These are phyloP conservation scores for Salix koriyanagi DNA, from an alignment of 345 rosid genomes.

Conservation along the genomic window DNA sequence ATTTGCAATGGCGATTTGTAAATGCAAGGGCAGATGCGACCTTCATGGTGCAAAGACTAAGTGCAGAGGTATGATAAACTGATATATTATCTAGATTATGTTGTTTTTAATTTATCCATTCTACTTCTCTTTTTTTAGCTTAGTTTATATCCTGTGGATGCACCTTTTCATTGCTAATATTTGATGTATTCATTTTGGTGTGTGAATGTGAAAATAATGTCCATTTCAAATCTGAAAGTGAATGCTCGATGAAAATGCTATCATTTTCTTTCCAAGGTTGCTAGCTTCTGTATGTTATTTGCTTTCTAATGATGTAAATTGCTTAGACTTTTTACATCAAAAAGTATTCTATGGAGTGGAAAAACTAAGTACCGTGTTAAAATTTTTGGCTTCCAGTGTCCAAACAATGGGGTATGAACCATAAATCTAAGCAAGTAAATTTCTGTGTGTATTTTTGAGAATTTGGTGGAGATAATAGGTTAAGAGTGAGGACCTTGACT, in stretches of 20 bases:
- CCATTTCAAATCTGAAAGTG: neutral
- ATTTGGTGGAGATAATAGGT: neutral
- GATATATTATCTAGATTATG: neutral
- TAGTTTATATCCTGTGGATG: neutral
- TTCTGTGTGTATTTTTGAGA: neutral
- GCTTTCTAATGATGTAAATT: neutral
- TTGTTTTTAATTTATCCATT: conserved; percentile 5
- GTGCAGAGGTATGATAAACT: conserved; percentile 60
- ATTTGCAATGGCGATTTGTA: conserved; percentile 82
- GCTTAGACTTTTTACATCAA: neutral
- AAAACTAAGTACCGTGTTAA: neutral
- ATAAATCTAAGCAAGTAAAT: neutral
- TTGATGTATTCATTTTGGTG: neutral
- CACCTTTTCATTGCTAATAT: neutral
- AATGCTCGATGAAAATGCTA: neutral
- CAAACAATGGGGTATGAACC: neutral
- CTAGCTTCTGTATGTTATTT: neutral
- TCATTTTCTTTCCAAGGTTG: neutral
- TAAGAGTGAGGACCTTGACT: neutral
- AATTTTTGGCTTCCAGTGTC: neutral
- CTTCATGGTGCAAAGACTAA: conserved; percentile 53
- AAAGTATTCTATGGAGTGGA: neutral
- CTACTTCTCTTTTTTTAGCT: neutral
- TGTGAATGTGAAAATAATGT: neutral
- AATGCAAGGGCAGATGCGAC: conserved; percentile 78